A percentile compares a stretch with the other conserved stretches of the same genome.
Evolutionary conservation across 78 protist genomes (phyloP).

Genomic region (Chrysochromulina parva): DNA sequence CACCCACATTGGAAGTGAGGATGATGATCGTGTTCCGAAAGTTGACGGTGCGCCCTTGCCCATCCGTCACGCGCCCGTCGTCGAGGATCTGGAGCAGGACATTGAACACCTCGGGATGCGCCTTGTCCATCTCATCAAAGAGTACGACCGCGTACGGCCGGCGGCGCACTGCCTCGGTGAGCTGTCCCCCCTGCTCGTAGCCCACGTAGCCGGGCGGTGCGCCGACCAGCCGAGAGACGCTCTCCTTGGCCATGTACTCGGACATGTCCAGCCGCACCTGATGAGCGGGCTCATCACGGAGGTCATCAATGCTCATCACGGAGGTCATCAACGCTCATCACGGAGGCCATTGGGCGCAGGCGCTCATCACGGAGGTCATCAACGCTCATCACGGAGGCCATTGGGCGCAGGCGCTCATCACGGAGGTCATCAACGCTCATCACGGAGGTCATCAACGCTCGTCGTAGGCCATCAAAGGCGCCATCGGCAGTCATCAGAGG

Average conservation of each 20-base stretch:
- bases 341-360: too few species aligned
- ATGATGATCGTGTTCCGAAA: constrained; percentile 61
- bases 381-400: too few species aligned
- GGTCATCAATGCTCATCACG: too few species aligned
- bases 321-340: too few species aligned
- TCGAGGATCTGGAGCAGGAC: constrained; percentile 64
- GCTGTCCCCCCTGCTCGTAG: constrained; percentile 70
- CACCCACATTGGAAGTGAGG: constrained; percentile 65
- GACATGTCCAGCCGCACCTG: background rate
- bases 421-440: background rate
- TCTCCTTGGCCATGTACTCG: constrained; percentile 37
- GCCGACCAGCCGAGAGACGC: constrained; percentile 53
- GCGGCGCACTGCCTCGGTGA: constrained; percentile 69
- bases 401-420: background rate
- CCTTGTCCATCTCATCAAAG: constrained; percentile 76
- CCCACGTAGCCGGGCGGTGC: constrained; percentile 75
- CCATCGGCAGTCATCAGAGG: constrained; percentile 48
- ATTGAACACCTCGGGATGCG: constrained; percentile 58
- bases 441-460: background rate
- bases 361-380: too few species aligned
- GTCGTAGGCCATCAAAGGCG: background rate
- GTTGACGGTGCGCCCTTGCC: constrained; percentile 31
- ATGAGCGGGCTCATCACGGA: too few species aligned
- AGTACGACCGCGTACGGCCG: constrained; percentile 68
- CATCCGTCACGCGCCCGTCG: constrained; percentile 72